Conservation (phyloP, 148 eudicot species). For the Fagopyrum homotropicum region DNA sequence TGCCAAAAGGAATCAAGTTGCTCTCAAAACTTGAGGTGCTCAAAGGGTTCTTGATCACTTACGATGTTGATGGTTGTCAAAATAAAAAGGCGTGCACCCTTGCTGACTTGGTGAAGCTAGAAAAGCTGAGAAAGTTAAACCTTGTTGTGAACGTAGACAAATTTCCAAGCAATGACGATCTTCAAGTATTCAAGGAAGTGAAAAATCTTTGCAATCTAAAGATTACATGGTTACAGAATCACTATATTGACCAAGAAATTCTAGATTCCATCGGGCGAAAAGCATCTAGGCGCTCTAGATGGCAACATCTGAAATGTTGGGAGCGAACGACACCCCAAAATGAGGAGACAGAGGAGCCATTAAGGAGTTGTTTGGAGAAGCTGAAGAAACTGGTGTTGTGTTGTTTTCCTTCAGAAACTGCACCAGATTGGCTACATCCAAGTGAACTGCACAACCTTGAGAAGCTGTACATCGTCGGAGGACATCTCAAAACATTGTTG, state of each 20-base stretch:
- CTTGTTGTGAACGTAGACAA: conserved; percentile 22
- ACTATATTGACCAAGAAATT: background rate
- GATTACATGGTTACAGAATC: background rate
- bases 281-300: background rate
- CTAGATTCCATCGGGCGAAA: background rate
- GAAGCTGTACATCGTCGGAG: conserved; percentile 42
- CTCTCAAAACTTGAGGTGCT: conserved; percentile 37
- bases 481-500: conserved; percentile 23
- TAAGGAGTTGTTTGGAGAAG: background rate
- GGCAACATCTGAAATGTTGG: background rate
- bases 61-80: background rate
- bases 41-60: conserved; percentile 36
- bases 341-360: conserved; percentile 14
- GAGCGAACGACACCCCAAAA: conserved; percentile 25
- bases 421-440: conserved; percentile 15
- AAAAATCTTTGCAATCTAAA: background rate
- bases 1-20: conserved; percentile 30
- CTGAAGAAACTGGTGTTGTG: conserved; percentile 26
- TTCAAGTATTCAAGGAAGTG: background rate
- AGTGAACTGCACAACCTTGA: conserved; percentile 5
- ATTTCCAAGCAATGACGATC: conserved; percentile 10
- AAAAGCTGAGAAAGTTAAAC: conserved; percentile 25
- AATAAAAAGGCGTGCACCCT: conserved; percentile 23
- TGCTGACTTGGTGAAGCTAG: conserved; percentile 21
- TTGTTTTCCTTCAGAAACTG: background rate